phyloP scores from a whole-genome alignment of 2,329 filamentous ascomycete genomes.

The Fusarium chlamydosporum region DNA sequence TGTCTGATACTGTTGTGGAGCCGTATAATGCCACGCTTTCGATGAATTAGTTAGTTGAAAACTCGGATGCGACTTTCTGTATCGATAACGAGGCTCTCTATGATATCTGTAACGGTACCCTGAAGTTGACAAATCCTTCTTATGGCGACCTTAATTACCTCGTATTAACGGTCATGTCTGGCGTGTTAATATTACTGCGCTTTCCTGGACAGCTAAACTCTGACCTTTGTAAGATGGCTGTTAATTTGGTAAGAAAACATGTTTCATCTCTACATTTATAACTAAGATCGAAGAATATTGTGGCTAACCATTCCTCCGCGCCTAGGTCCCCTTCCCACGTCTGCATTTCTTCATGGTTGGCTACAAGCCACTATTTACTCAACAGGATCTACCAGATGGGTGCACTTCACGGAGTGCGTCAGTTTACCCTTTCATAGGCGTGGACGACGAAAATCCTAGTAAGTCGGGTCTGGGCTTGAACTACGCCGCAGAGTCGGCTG shows the following conservation, averaged over 20 bases:
- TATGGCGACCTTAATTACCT: slow-evolving; percentile 99
- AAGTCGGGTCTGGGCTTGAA: too few species aligned
- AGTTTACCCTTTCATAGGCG: slow-evolving; percentile 12
- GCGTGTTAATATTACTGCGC: slow-evolving; percentile 97
- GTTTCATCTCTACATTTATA: too few species aligned
- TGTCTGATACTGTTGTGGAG: slow-evolving; percentile 99
- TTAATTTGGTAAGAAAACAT: slow-evolving; percentile 99
- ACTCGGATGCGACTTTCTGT: slow-evolving; percentile 99
- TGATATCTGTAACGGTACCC: slow-evolving; percentile 99
- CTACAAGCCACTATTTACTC: too few species aligned
- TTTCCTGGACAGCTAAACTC: slow-evolving; percentile 99
- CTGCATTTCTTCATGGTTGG: slow-evolving; percentile 99
- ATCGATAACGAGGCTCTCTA: slow-evolving; percentile 99
- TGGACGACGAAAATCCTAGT: too few species aligned
- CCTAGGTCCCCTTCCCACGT: slow-evolving; percentile 99
- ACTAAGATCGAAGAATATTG: too few species aligned
- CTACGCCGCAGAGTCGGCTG: too few species aligned
- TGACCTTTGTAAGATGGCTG: slow-evolving; percentile 98
- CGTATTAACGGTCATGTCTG: slow-evolving; percentile 99
- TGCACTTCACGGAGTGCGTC: too few species aligned
- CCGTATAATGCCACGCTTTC: slow-evolving; percentile 99
- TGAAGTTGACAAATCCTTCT: slow-evolving; percentile 98
- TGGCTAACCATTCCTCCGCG: too few species aligned
- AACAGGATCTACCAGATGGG: too few species aligned
- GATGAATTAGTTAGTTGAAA: slow-evolving; percentile 98